Evolutionary conservation across 2,329 filamentous ascomycete species (phyloP), one percentile per base, ranked within the genome.

Genomic region (Exophiala viscosa): DNA sequence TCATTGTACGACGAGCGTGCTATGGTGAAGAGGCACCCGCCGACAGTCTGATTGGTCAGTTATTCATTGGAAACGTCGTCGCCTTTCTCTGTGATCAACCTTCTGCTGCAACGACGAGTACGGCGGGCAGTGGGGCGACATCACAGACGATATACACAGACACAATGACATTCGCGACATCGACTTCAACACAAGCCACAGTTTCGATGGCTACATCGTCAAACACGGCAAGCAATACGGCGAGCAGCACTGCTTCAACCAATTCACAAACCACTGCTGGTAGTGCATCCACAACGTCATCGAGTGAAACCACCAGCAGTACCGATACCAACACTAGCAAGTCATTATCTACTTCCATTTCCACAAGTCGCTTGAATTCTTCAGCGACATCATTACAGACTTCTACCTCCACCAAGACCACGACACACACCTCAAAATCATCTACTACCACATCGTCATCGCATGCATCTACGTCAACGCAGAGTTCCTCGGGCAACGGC

Each of bases 391-490:
- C 69, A 34, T 33, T 61, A 17, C 60, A 51, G 41, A 57, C 60
- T 33, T 33, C 54, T n/a, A 53, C 53, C 14, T 56, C 59, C 14
- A 54, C 58, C 17, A 59, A 58, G 6, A 52, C 44, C 39, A 84
- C 81, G 45, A 28, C 23, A 28, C 23, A 28, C 23, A 78, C 82
- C 60, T 92, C 89, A 85, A 87, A 93, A 23, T 86, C 82, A 66
- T 88, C 80, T 75, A 90, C 91, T 63, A 81, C 80, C 61, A 91
- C 88, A 54, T 91, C 80, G 1, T 86, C 90, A 38, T 78, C 69
- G 1, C 89, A 83, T 36, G 86, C 79, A 71, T 91, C 92, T 4
- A 28, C 23, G 23, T 28, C 23, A 28, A 28, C 23, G 23, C 2
- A 28, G 2, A 28, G 23, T 7, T 28, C 23, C 23, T 28, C 23